Base-by-base conservation (phyloP, 2,329 filamentous ascomycete genomes). In the Cladosporium oxysporum region DNA sequence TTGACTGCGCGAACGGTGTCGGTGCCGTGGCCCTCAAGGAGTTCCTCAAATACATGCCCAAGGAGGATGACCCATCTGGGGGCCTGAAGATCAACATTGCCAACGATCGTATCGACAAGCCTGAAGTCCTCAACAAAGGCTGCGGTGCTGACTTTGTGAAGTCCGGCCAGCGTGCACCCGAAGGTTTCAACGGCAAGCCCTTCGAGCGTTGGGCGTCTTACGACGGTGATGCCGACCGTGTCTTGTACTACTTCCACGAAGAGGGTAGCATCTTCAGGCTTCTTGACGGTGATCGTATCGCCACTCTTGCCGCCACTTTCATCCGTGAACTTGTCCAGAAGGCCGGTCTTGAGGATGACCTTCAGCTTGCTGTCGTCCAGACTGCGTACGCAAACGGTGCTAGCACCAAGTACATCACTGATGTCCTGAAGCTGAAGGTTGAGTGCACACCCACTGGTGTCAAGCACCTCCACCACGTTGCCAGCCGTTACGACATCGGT, bases 101-200 rank as follows among this genome's bases (percentile, higher is more conserved):
- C 79, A 98, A 98, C 74, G 93, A 98, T 78, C 91, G 97, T 77
- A 92, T 97, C 33, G 87, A 97, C 72, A 91, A 93, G 70, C 91
- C 94, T 3, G 93, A 97, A 76, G 87, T 90, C 64, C 83, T 99
- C 71, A 99, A 99, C 79, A 87, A 91, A 29, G 72, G 96, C 88
- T 96, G 91, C 76, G 95, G 95, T 78, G 95, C 95, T 75, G 95
- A 99, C 80, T 98, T 88, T 73, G 95, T 99, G 79, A 99, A 99
- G 83, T 98, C 95, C 21, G 92, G 92, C 80, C 95, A 99, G 82
- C 88, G 93, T 69, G 91, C 92, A 67, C 95, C 95, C 61, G 91
- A 91, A 50, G 90, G 83, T 33, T 94, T 92, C 63, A 92, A 93
- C 77, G 91, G 91, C 52, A 85, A 87, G 35, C 84, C 88, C 1